Evolutionary conservation across 2,329 filamentous ascomycete genomes (phyloP).

Genomic region (Aureobasidium sp.): DNA sequence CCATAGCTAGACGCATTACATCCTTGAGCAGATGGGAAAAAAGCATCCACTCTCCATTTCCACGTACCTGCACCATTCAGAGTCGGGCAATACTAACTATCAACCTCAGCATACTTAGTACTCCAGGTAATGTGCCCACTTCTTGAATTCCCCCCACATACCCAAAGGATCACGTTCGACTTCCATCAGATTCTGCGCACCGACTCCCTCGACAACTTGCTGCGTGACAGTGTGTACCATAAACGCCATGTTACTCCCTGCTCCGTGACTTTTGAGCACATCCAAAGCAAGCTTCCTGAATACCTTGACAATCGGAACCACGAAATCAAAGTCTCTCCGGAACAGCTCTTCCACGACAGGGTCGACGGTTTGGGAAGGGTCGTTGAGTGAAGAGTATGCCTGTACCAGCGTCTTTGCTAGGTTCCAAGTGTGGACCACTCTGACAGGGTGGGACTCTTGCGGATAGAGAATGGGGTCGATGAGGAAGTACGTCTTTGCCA

Average conservation of each 20-base stretch:
- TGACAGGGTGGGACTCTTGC: slow-evolving; percentile 42
- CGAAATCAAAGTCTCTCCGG: slow-evolving; percentile 13
- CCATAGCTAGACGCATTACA: too few species aligned
- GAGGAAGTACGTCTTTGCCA: slow-evolving; percentile 41
- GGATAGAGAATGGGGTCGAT: slow-evolving; percentile 45
- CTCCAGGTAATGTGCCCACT: background rate
- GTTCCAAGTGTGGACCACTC: slow-evolving; percentile 40
- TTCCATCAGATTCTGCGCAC: background rate
- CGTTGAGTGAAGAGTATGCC: slow-evolving; percentile 14
- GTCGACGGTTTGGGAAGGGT: background rate
- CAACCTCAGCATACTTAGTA: background rate
- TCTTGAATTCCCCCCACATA: background rate
- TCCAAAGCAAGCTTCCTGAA: slow-evolving; percentile 8
- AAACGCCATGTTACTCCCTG: background rate
- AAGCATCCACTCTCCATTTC: too few species aligned
- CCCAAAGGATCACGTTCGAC: background rate
- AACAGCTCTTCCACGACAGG: background rate
- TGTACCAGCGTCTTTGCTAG: slow-evolving; percentile 31
- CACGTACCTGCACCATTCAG: background rate
- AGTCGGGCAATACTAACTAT: too few species aligned
- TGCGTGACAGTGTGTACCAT: background rate
- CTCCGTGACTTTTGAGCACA: slow-evolving; percentile 14
- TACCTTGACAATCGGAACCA: slow-evolving; percentile 11
- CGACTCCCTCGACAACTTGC: background rate
- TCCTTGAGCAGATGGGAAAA: too few species aligned